A percentile compares a stretch with the other conserved stretches of the same genome.
These are phyloP conservation scores for Coniochaeta hoffmannii DNA, from an alignment of 2,329 filamentous ascomycete genomes.

Conservation along the genomic window DNA sequence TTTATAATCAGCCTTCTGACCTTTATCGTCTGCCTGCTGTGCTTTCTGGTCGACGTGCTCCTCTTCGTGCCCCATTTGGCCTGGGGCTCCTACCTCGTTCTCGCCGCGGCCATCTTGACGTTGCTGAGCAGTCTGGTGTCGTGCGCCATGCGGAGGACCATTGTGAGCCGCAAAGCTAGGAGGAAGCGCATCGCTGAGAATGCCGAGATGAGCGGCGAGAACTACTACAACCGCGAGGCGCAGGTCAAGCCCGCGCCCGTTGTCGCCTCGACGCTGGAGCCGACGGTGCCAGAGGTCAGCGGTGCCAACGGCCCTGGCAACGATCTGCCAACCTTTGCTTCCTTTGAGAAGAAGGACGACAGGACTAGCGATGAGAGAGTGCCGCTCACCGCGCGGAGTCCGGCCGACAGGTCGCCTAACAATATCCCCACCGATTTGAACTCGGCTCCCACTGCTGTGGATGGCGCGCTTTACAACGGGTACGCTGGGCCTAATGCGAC, in stretches of 20 bases:
- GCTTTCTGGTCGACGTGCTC: conserved; percentile 88
- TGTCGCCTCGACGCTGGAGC: conserved; percentile 38
- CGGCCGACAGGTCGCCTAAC: conserved; percentile 49
- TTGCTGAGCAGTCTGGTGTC: conserved; percentile 76
- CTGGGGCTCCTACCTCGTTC: conserved; percentile 91
- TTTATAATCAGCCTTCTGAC: conserved; percentile 84
- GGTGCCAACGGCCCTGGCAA: conserved; percentile 42
- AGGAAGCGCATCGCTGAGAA: conserved; percentile 89
- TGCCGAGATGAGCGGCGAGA: conserved; percentile 93
- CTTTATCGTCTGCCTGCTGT: conserved; percentile 73
- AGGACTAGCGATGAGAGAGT: conserved; percentile 61
- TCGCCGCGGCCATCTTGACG: conserved; percentile 81
- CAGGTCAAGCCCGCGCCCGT: conserved; percentile 37
- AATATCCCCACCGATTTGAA: conserved; percentile 31
- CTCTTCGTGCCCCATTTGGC: conserved; percentile 89
- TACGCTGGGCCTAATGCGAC: conserved; percentile 26
- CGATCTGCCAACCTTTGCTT: conserved; percentile 48
- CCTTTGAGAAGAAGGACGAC: conserved; percentile 58
- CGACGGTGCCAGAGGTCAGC: conserved; percentile 51
- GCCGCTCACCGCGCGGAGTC: conserved; percentile 60
- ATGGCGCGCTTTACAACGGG: conserved; percentile 20
- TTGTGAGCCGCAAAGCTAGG: conserved; percentile 87
- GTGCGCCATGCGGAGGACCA: conserved; percentile 87
- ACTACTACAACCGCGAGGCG: conserved; percentile 71
- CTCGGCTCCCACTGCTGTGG: conserved; percentile 17